Evolutionary conservation across 192 early-diverging fungal genomes (phyloP), one percentile per base, ranked within the genome.

Genomic region (Umbelopsis sp.): DNA sequence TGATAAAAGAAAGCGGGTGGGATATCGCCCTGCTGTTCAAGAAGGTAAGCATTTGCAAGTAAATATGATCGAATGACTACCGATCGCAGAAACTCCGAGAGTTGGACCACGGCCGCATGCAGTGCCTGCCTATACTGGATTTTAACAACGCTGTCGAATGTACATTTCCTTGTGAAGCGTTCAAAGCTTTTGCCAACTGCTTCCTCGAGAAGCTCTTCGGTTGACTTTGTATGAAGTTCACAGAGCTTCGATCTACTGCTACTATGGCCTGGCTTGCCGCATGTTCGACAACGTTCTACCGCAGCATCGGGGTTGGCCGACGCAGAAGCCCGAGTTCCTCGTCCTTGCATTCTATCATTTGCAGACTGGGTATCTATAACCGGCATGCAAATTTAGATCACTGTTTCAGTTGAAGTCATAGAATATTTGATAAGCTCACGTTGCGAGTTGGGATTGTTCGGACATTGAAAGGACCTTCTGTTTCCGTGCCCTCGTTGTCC

Each of bases 161-260:
- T n/a, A 51, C 49, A 51, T 51, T 51, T 51, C 49, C 49, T 51
- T 51, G 49, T 51, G 49, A 51, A 51, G 49, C 20, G 49, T 51
- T 51, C 49, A 51, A 51, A 51, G n/a, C n/a, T n/a, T n/a, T n/a
- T n/a, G n/a, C n/a, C n/a, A n/a, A n/a, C n/a, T n/a, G n/a, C n/a
- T n/a, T 51, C 49, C 49, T 51, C 49, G 49, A 51, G 49, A n/a
- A 51, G 49, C 49, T 51, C 49, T 7, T 51, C 49, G 49, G 49
- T 51, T 51, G 49, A 51, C 49, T 51, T 51, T 51, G 49, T 16
- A 51, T 51, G 49, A 51, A 51, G 20, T 51, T 7, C 10, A 51
- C 49, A 51, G 7, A 51, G 49, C 49, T 51, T 51, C 20, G 49
- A 51, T n/a, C 49, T 51, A 7, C 20, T 51, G 49, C 49, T 51